Evolutionary conservation across 2,329 filamentous ascomycete genomes (phyloP), one percentile per base, ranked within the genome.

Genomic region (Fusarium pseudograminearum): DNA sequence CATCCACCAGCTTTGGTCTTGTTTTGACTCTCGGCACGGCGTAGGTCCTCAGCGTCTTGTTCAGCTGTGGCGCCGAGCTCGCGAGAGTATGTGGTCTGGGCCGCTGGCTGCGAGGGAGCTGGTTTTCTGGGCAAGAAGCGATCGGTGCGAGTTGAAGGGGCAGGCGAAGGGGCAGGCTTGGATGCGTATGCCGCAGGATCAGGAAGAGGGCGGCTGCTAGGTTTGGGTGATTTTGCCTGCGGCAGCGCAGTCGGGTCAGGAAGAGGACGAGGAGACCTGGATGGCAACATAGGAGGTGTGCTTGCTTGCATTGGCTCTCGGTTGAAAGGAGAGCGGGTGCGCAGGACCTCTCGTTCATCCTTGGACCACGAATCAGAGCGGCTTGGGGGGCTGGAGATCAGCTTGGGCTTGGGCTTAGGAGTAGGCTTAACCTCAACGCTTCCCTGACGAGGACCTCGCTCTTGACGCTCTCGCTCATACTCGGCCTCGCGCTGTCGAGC

Each of bases 341-440:
- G 85, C 18, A 92, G 81, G 45, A 88, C 86, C 46, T 91, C 89
- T 45, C 87, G 86, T 77, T 93, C 90, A 69, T 90, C 87, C 57
- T 81, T 80, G 67, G 87, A 79, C 88, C 89, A 92, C 67, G 91
- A 85, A 77, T 92, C 80, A 77, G 90, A 82, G 74, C 90, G 83
- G 74, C 57, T 81, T 68, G 61, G 80, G 20, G 73, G 71, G 31
- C 73, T 76, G 26, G 74, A 67, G 44, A 76, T 77, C 36, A 81
- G 69, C 81, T 84, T 65, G 80, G 68, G 57, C 33, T 72, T 70
- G 0, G 65, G 59, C 22, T 70, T 69, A 9, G 74, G 78, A 20
- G 67, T 63, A 31, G 76, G 64, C 30, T 66, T 73, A 9, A 36
- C 41, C n/a, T 63, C 59, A 11, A 54, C 52, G 45, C 34, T 56